Base-by-base conservation (phyloP, 768 basidiomycete genomes). In the Kwoniella botswanensis region DNA sequence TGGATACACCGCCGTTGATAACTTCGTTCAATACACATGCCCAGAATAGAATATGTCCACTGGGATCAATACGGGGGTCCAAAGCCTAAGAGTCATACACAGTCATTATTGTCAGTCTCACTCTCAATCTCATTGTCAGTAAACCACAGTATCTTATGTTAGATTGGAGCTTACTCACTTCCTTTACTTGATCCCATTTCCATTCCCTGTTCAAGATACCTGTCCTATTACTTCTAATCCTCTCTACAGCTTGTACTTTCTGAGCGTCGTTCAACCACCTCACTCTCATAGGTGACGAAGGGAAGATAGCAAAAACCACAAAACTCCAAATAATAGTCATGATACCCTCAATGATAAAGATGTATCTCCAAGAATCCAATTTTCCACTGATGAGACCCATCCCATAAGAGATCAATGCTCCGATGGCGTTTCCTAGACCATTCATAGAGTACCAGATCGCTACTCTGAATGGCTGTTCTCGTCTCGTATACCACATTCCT, bases 361-460 rank as follows among this genome's bases (percentile, higher is more conserved):
- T 63, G 46, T 63, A 63, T 29, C 63, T 63, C 63, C 63, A 63
- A 4, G 44, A 50, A 18, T 63, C 63, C 46, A 63, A 15, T 29
- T 50, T 50, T 12, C 63, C 63, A 22, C 54, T 50, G 24, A 63
- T 63, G 5, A 63, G 18, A 15, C 63, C 63, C 63, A 63, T 63
- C 4, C 63, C 63, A 53, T 63, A 63, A 11, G 63, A 63, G 18
- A 85, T 67, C 3, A 85, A 74, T 1, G 84, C 84, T 24, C 84
- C 84, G 29, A 79, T 58, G 2, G 81, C 84, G 42, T 84, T 81
- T 11, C 85, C 84, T 4, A 84, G 11, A 0, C 85, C 85, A 65
- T 85, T 85, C 13, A 80, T 79, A 11, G 72, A 64, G 70, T 85
- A 83, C 83, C 83, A 82, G 53, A 68, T 72, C 22, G 75, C 78